A percentile compares a stretch with the other conserved stretches of the same genome.
These are phyloP conservation scores for Phytophthora constricta DNA, from an alignment of 352 stramenopile species.

Conservation along the genomic window DNA sequence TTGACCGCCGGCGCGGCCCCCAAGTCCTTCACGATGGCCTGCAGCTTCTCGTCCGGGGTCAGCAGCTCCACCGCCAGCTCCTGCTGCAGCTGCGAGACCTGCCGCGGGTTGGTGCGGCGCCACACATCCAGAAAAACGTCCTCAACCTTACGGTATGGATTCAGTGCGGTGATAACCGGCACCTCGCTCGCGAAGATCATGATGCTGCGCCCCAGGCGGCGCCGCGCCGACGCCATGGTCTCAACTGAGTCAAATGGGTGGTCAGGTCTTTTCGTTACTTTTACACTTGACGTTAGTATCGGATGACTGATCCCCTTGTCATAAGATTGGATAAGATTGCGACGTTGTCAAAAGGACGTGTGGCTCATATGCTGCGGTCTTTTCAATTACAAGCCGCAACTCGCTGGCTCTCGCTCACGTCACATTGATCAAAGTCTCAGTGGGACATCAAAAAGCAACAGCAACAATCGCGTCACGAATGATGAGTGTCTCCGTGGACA, in stretches of 20 bases:
- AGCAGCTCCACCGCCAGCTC: conserved; percentile 52
- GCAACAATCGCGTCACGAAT: conserved; percentile 1
- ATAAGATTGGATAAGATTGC: too few relatives aligned
- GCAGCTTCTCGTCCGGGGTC: conserved; percentile 63
- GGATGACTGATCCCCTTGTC: too few relatives aligned
- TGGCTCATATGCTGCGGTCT: too few relatives aligned
- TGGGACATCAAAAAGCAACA: neutral
- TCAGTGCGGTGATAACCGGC: conserved; percentile 80
- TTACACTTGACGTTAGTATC: too few relatives aligned
- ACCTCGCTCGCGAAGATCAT: conserved; percentile 90
- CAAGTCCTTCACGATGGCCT: conserved; percentile 61
- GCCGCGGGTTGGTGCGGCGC: conserved; percentile 78
- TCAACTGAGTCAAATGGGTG: too few relatives aligned
- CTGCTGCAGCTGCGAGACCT: conserved; percentile 56
- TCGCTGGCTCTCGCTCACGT: neutral
- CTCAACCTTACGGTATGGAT: conserved; percentile 85
- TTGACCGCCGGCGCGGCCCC: conserved; percentile 58
- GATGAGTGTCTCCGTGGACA: neutral
- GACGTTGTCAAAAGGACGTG: too few relatives aligned
- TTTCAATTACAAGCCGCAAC: too few relatives aligned
- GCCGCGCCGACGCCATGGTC: conserved; percentile 20
- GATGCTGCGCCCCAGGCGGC: conserved; percentile 44
- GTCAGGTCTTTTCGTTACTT: too few relatives aligned
- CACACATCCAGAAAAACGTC: conserved; percentile 84
- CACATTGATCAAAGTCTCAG: too few relatives aligned